Conservation (phyloP, 139 green algal genomes). For the Trebouxia sp. region DNA sequence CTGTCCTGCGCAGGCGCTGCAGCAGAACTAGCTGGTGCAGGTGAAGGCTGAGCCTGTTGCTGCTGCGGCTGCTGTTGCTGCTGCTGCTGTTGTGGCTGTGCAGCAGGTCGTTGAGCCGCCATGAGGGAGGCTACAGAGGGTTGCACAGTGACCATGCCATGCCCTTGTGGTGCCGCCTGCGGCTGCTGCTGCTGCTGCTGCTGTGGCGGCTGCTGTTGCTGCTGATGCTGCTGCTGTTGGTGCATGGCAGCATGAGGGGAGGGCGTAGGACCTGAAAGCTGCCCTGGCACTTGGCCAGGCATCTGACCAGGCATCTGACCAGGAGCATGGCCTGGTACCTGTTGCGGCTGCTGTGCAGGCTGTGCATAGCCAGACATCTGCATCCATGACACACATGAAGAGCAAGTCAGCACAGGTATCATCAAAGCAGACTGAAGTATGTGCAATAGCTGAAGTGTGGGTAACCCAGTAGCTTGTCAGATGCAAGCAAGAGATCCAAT, state of each 20-base stretch:
- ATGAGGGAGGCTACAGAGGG: neutral
- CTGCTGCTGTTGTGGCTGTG: constrained; percentile 39
- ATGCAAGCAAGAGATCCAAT: too few species aligned
- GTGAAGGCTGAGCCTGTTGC: too few species aligned
- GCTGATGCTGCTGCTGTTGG: too few species aligned
- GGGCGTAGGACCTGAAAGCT: neutral
- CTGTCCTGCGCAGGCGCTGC: constrained; percentile 19
- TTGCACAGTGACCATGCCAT: neutral
- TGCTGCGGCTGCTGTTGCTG: constrained; percentile 29
- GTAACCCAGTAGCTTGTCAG: too few species aligned
- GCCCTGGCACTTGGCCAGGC: constrained; percentile 3
- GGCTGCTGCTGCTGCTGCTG: too few species aligned
- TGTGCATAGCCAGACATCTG: neutral
- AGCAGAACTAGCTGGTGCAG: constrained; percentile 12
- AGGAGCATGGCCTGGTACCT: neutral
- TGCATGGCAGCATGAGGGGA: neutral
- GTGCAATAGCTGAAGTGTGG: too few species aligned
- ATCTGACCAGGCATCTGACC: neutral
- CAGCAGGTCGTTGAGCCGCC: neutral
- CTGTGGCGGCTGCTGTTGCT: too few species aligned
- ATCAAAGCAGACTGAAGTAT: too few species aligned
- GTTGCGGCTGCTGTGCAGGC: neutral
- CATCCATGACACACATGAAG: too few species aligned
- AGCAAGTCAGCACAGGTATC: too few species aligned
- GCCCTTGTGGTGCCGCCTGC: neutral